These are phyloP conservation scores for Kewa caespitosa DNA, from an alignment of 179 eudicot species.

Conservation along the genomic window DNA sequence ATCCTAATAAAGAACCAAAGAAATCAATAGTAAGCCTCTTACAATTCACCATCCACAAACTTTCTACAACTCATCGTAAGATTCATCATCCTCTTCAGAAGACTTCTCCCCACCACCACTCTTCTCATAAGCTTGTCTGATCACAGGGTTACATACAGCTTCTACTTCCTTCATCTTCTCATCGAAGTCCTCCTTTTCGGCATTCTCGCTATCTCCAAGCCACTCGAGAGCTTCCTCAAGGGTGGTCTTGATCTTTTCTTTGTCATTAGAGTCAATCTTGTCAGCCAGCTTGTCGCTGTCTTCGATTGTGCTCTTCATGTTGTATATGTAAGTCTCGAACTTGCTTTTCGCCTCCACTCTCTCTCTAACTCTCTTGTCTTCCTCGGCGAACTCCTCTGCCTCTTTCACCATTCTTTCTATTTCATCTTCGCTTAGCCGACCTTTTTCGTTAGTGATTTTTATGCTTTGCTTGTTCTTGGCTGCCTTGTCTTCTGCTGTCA, in stretches of 20 bases:
- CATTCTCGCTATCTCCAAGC: constrained; percentile 32
- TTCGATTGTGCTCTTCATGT: constrained; percentile 37
- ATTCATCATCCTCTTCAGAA: constrained; percentile 27
- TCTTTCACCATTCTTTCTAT: constrained; percentile 32
- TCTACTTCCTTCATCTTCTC: constrained; percentile 44
- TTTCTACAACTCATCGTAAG: constrained; percentile 32
- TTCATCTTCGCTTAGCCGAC: constrained; percentile 39
- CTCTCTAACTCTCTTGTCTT: constrained; percentile 30
- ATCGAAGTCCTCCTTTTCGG: constrained; percentile 34
- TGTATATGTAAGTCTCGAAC: constrained; percentile 32
- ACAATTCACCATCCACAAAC: background rate
- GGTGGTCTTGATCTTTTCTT: constrained; percentile 27
- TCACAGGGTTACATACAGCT: constrained; percentile 39
- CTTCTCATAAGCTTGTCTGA: constrained; percentile 36
- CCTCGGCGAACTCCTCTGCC: constrained; percentile 38
- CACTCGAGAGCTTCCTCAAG: constrained; percentile 37
- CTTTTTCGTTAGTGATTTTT: constrained; percentile 36
- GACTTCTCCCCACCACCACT: constrained; percentile 34
- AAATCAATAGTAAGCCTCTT: background rate
- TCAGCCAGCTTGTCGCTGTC: constrained; percentile 35
- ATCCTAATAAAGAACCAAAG: background rate
- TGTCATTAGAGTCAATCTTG: constrained; percentile 36
- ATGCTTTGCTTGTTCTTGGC: constrained; percentile 37
- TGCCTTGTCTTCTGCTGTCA: constrained; percentile 42
- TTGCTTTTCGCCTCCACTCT: constrained; percentile 36